Evolutionary conservation across 73 alveolate species (phyloP), one percentile per base, ranked within the genome.

Genomic region (Symbiodinium natans): DNA sequence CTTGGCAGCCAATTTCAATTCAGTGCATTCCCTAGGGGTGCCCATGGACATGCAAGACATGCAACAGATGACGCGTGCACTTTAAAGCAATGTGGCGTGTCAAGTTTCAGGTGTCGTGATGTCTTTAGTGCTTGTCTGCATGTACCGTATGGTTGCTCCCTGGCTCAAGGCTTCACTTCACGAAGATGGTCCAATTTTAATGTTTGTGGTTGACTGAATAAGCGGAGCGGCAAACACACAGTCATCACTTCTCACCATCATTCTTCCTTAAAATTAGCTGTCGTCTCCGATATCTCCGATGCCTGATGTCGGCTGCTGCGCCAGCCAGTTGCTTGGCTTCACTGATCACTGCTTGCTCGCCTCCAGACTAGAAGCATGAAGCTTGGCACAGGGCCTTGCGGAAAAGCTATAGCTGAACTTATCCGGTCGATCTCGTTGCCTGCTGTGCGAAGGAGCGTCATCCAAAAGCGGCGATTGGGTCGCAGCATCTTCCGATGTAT

Each of bases 401-500:
- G n/a, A n/a, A n/a, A n/a, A n/a, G n/a, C n/a, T n/a, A n/a, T n/a
- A n/a, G n/a, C n/a, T n/a, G n/a, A n/a, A n/a, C n/a, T n/a, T n/a
- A n/a, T n/a, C n/a, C n/a, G n/a, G 71, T 52, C 71, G 71, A 52
- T 23, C 71, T 15, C 71, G n/a, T 52, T 13, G 71, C 71, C 71
- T 52, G 15, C 71, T 21, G n/a, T n/a, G n/a, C n/a, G n/a, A 63
- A 29, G 80, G 36, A 63, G 36, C 29, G 80, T 23, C 96, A 90
- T 68, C 96, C 83, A 90, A 74, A 34, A 74, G 42, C 36, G 96
- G 96, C 43, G 96, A 68, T 23, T 90, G 96, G 96, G 96, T 90
- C 77, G 25, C n/a, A 19, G 96, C 96, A 63, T 88, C 95, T 25
- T 21, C 96, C 8, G 96, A 90, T 31, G 96, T 90, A 34, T 90